phyloP scores from a whole-genome alignment of 306 rosid species.

The Sesbania bispinosa region DNA sequence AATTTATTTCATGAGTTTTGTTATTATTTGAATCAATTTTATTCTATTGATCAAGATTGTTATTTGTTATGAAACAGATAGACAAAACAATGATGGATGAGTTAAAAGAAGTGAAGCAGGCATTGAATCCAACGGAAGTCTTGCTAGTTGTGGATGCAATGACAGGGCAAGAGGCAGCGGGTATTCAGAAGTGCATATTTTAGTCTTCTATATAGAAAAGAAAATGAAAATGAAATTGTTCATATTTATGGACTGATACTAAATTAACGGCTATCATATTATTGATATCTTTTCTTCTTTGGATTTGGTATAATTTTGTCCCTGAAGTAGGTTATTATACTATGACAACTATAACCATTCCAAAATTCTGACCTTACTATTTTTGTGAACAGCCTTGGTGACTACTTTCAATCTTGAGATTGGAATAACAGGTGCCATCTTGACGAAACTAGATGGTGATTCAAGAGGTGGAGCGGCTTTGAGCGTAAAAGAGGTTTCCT shows the following conservation, averaged over 20 bases:
- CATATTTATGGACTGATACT: slow-evolving; percentile 16
- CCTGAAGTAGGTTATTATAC: not conserved
- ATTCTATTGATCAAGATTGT: slow-evolving; percentile 12
- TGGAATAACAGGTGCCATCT: slow-evolving; percentile 98
- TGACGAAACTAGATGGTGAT: slow-evolving; percentile 98
- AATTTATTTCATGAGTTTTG: no score
- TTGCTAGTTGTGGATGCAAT: slow-evolving; percentile 99
- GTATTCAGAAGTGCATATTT: slow-evolving; percentile 39
- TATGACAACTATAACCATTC: not conserved
- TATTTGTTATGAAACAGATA: slow-evolving; percentile 50
- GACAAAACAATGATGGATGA: slow-evolving; percentile 98
- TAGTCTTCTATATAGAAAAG: not conserved
- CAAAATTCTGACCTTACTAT: slow-evolving; percentile 20
- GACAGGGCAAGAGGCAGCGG: slow-evolving; percentile 99
- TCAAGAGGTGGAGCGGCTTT: slow-evolving; percentile 99
- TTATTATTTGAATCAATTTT: not conserved
- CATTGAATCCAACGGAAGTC: slow-evolving; percentile 81
- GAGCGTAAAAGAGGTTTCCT: slow-evolving; percentile 91
- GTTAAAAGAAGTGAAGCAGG: slow-evolving; percentile 82
- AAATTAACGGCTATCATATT: slow-evolving; percentile 2
- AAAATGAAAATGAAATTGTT: not conserved
- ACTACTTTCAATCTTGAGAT: slow-evolving; percentile 93
- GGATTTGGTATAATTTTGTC: not conserved
- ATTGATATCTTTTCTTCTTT: not conserved
- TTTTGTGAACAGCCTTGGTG: slow-evolving; percentile 68